Evolutionary conservation across 2,329 filamentous ascomycete genomes (phyloP).

Genomic region (Colletotrichum aenigma): DNA sequence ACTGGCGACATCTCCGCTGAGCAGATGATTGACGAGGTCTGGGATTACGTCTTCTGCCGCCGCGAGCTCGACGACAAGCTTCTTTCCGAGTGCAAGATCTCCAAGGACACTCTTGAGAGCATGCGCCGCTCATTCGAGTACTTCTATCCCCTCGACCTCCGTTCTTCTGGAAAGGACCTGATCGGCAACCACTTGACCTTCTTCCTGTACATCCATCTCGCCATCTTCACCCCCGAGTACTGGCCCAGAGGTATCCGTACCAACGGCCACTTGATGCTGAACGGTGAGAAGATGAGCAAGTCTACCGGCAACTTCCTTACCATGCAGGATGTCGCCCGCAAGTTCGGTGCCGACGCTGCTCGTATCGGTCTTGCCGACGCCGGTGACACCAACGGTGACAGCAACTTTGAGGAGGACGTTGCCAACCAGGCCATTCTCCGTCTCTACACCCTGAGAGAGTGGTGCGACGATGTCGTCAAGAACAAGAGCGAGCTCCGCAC

Average conservation of each 20-base stretch:
- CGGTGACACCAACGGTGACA: conserved; percentile 91
- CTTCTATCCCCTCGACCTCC: conserved; percentile 92
- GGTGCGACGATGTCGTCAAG: conserved; percentile 85
- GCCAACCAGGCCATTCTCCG: conserved; percentile 91
- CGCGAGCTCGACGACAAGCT: conserved; percentile 72
- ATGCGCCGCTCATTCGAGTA: conserved; percentile 95
- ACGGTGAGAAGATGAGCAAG: conserved; percentile 99
- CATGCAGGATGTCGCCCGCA: conserved; percentile 80
- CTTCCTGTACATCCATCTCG: conserved; percentile 86
- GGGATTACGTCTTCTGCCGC: conserved; percentile 92
- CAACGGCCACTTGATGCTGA: conserved; percentile 92
- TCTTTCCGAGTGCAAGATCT: conserved; percentile 69
- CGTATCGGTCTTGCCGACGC: conserved; percentile 92
- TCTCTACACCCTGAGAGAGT: conserved; percentile 72
- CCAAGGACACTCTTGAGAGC: conserved; percentile 72
- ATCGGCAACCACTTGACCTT: conserved; percentile 94
- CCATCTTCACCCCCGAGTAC: conserved; percentile 85
- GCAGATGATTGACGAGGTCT: conserved; percentile 93
- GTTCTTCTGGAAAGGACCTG: conserved; percentile 89
- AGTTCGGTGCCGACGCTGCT: conserved; percentile 93
- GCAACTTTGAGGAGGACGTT: conserved; percentile 95
- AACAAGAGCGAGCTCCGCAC: conserved; percentile 75
- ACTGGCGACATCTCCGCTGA: conserved; percentile 73
- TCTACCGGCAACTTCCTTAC: conserved; percentile 98
- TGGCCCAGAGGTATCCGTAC: conserved; percentile 87